Conservation (phyloP, 1,139 yeast species). For the Pichia sp. region DNA sequence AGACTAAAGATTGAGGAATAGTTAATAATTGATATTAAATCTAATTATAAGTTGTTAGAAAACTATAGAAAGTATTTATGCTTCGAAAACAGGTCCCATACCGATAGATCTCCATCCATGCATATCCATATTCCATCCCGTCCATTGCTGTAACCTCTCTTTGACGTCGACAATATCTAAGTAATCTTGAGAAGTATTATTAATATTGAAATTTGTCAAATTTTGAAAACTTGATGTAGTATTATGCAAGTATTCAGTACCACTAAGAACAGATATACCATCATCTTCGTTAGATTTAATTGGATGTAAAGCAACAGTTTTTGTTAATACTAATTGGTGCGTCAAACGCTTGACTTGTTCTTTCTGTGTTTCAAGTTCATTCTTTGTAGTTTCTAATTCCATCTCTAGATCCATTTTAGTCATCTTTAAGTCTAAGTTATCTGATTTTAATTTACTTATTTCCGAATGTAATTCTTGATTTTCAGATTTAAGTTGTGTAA, state of each 20-base stretch:
- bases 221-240: constrained; percentile 22
- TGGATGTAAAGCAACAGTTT: constrained; percentile 2
- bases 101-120: constrained; percentile 67
- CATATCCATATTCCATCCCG: constrained; percentile 85
- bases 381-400: constrained; percentile 21
- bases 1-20: too few species aligned
- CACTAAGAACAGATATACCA: constrained; percentile 16
- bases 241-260: constrained; percentile 14
- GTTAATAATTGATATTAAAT: too few species aligned
- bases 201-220: constrained; percentile 20
- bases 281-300: constrained; percentile 15
- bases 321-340: constrained; percentile 10
- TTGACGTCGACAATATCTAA: constrained; percentile 29
- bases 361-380: constrained; percentile 20
- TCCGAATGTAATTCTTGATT: constrained; percentile 12
- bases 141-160: constrained; percentile 47
- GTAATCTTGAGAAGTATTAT: constrained; percentile 24
- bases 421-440: constrained; percentile 23
- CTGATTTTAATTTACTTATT: constrained; percentile 14
- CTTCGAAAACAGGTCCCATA: constrained; percentile 50
- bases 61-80: constrained; percentile 27
- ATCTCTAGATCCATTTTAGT: constrained; percentile 23
- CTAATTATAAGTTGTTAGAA: too few species aligned
- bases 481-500: constrained; percentile 15
- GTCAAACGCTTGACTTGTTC: constrained; percentile 11